Evolutionary conservation across 176 grass and related monocot genomes (phyloP), one percentile per base, ranked within the genome.

Genomic region (Puccinellia tenuiflora): DNA sequence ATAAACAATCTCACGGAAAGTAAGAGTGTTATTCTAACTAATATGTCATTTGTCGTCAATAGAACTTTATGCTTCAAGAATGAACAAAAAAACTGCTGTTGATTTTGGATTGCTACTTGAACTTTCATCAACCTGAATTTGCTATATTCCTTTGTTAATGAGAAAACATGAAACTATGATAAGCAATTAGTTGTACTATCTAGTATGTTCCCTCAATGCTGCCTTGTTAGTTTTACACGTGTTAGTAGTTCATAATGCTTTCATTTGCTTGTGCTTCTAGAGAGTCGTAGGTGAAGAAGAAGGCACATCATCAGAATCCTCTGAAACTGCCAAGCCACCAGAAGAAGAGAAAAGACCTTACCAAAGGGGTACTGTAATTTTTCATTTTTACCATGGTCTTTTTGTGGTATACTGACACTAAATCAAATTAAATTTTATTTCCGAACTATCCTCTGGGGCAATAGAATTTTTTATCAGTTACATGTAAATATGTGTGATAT

Each of bases 281-380:
- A 95, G 82, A 88, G 52, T 93, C 29, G 66, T 67, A 92, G 89
- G 85, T 57, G 89, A 85, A 81, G 84, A 86, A 71, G 81, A 91
- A 81, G 85, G 20, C 77, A 70, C 88, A 53, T 25, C 85, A 37
- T 82, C 86, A 71, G 79, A 85, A 83, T 83, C 85, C 35, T 61
- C 91, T 65, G 77, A 87, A 76, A 91, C 76, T 76, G 73, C 67
- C 28, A 81, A 90, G 68, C 72, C 89, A 80, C 13, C 85, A 24
- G 85, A 86, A 25, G 73, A 95, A 79, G 86, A 88, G 50, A 93
- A 98, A 90, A 90, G 84, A 50, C 86, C 85, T 86, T 90, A 93
- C 70, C 87, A 83, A 82, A 88, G 68, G 81, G 96, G 96, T 93
- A 86, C 82, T 82, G 13, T 66, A n/a, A 59, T 68, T 6, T 66